Percentiles rank a stretch among this genome's conserved stretches.
Evolutionary conservation across 495 filamentous ascomycete species (phyloP).

Genomic region (Haplographium delicatum): DNA sequence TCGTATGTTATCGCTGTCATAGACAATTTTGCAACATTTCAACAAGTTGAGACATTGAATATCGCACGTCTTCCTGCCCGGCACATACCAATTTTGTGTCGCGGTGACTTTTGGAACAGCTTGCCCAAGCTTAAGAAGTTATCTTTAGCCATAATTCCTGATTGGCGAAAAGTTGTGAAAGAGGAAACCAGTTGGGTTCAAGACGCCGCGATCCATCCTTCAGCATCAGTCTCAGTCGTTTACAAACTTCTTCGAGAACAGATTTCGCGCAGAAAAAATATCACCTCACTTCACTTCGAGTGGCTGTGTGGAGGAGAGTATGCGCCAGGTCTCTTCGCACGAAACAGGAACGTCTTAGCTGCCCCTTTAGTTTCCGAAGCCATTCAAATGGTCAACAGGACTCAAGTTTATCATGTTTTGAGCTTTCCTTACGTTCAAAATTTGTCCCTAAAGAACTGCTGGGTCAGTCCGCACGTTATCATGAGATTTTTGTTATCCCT

Average conservation of each 20-base stretch:
- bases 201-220: slow-evolving; percentile 35
- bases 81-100: slow-evolving; percentile 38
- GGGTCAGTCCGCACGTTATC: slow-evolving; percentile 38
- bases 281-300: slow-evolving; percentile 48
- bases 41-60: slow-evolving; percentile 38
- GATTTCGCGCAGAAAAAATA: slow-evolving; percentile 32
- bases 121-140: slow-evolving; percentile 40
- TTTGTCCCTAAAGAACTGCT: slow-evolving; percentile 54
- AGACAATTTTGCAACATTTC: slow-evolving; percentile 40
- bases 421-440: slow-evolving; percentile 42
- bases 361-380: slow-evolving; percentile 40
- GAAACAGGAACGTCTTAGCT: slow-evolving; percentile 46
- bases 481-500: slow-evolving; percentile 25
- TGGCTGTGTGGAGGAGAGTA: slow-evolving; percentile 54
- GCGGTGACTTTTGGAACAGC: slow-evolving; percentile 45
- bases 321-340: slow-evolving; percentile 43
- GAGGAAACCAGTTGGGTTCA: slow-evolving; percentile 32
- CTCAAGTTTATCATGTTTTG: slow-evolving; percentile 25
- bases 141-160: slow-evolving; percentile 44
- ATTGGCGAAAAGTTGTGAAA: slow-evolving; percentile 46
- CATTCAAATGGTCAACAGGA: slow-evolving; percentile 39
- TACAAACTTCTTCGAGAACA: slow-evolving; percentile 37
- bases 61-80: slow-evolving; percentile 47
- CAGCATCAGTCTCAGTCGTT: slow-evolving; percentile 35
- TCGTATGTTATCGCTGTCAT: slow-evolving; percentile 49